Evolutionary conservation across 208 protist genomes (phyloP), one percentile per base, ranked within the genome.

Genomic region (Histomonas meleagridis): DNA sequence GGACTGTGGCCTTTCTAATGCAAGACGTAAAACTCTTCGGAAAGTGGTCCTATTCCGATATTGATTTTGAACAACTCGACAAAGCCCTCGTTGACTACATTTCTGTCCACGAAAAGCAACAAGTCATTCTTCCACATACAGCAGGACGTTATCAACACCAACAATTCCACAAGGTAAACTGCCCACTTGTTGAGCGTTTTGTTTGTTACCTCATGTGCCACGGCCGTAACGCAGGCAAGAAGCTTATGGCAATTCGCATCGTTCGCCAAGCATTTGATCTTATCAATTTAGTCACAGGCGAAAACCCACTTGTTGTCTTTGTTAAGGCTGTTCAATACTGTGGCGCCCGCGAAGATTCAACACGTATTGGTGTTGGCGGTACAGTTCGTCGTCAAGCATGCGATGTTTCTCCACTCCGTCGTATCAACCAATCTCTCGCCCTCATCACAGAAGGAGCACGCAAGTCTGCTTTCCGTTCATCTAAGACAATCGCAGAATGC

Each of bases 401-500:
- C 93, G 98, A 99, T 96, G 98, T 99, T 93, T 99, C 98, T 32
- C 98, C 98, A 92, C 97, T 99, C 93, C 97, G 98, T 94, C 97
- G 98, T 93, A 98, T 99, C 91, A 99, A 99, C 95, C 86, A 91
- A 60, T 48, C 86, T 46, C 32, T 91, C 14, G 46, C 86, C 12
- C 69, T 91, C 21, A 96, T 99, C 93, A 97, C 96, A 95, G 97
- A 96, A 93, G 98, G 98, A 94, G 95, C 98, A 69, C 97, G 98
- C 92, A 95, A 97, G 92, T 94, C 98, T 91, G 95, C 98, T 79
- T 99, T 99, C 97, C 96, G 98, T 93, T 99, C 97, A 96, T 97
- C 99, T 93, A 99, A 99, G 96, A 98, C 98, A 76, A 97, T 99
- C 92, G 96, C 98, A 92, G 98, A 99, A 96, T 99, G 98, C 96